Conservation (phyloP, 2,329 filamentous ascomycete species). For the Aschersonia sp. region DNA sequence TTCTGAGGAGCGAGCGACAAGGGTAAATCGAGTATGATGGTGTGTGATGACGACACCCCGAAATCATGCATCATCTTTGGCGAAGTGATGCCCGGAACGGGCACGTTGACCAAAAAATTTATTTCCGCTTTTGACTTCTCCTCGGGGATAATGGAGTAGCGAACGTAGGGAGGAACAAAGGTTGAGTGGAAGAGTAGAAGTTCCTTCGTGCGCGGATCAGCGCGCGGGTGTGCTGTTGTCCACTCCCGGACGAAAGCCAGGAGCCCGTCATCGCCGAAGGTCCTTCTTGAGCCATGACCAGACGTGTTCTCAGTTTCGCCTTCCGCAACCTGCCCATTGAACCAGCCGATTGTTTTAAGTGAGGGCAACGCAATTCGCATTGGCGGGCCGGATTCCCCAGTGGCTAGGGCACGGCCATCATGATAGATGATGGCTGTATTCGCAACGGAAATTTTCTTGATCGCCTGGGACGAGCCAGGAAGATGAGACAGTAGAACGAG, state of each 20-base stretch:
- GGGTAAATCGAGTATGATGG: neutral
- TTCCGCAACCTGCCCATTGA: neutral
- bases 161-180: neutral
- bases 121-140: neutral
- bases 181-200: neutral
- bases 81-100: neutral
- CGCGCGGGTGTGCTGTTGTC: neutral
- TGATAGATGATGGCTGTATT: neutral
- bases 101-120: neutral
- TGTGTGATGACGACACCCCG: neutral
- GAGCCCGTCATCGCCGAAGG: neutral
- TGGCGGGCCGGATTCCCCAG: neutral
- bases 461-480: neutral
- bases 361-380: neutral
- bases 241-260: neutral
- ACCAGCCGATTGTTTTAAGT: neutral
- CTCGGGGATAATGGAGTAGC: neutral
- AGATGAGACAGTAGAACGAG: neutral
- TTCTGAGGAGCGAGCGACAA: neutral
- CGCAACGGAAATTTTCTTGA: neutral
- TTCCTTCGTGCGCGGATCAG: neutral
- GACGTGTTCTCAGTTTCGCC: neutral
- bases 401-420: neutral
- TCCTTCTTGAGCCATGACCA: neutral
- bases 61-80: conserved; percentile 1